Conservation (phyloP, 331 rosid species). For the Rosa hybrid region DNA sequence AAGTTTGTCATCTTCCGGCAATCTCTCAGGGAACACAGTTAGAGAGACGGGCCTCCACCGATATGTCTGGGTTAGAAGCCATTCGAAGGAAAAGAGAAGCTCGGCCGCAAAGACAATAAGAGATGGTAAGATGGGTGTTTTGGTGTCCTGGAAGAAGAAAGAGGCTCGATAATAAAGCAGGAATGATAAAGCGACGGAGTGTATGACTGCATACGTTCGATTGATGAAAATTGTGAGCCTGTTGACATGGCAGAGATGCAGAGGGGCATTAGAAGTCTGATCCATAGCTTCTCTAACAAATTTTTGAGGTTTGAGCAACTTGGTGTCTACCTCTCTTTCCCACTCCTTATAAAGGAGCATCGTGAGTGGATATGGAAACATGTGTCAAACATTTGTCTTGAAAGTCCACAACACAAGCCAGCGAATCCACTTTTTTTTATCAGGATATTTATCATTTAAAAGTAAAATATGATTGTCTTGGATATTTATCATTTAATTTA, state of each 20-base stretch:
- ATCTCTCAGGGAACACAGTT: conserved; percentile 47
- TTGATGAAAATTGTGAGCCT: conserved; percentile 38
- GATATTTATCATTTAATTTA: no score
- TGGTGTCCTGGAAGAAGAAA: conserved; percentile 29
- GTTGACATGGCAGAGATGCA: conserved; percentile 38
- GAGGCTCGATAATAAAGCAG: conserved; percentile 52
- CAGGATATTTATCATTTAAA: no score
- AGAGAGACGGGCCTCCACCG: conserved; percentile 48
- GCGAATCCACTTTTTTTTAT: no score
- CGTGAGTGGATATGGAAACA: not conserved
- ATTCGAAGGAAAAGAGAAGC: conserved; percentile 55
- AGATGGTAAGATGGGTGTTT: conserved; percentile 46
- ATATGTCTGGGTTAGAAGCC: conserved; percentile 52
- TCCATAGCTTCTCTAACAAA: conserved; percentile 34
- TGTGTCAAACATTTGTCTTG: no score
- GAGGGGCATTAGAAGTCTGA: conserved; percentile 26
- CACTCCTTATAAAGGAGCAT: not conserved
- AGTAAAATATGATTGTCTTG: no score
- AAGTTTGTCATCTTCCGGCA: conserved; percentile 51
- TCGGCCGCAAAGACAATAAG: conserved; percentile 53
- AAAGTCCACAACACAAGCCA: no score
- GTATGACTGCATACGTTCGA: conserved; percentile 49
- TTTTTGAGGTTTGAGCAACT: not conserved
- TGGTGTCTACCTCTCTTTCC: not conserved
- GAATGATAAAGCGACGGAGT: conserved; percentile 46